Base-by-base conservation (phyloP, 805 yeast genomes). In the Metschnikowia lochheadii region DNA sequence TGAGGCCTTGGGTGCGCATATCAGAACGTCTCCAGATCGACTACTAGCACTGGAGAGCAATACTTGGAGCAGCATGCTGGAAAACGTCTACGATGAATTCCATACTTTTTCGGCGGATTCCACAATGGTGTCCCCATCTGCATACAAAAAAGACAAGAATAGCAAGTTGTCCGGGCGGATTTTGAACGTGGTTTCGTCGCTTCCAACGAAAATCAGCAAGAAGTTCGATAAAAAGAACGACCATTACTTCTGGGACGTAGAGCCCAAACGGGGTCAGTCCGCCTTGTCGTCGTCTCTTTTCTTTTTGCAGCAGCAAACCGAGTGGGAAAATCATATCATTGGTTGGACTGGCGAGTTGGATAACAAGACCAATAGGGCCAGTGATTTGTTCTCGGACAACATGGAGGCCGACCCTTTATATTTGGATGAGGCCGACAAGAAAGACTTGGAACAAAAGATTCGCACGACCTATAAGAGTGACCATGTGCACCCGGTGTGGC, bases 341-440 rank as follows among this genome's bases (percentile, higher is more conserved):
- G 97, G 89, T 1, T 94, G 99, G 99, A 87, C 97, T 0, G 99
- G 99, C 42, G 98, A 90, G 66, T 74, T 94, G 53, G 66, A 68
- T 38, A 68, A 69, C 57, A 63, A 64, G 49, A 54, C 64, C 26
- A 57, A 56, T 40, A 50, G 56, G 32, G 40, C 50, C 29, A 57
- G 54, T 29, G 60, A 57, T 42, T 38, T 47, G 34, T 48, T 55
- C 40, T 45, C 55, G 40, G 75, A 67, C n/a, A 64, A 69, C 50
- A 65, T 72, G 40, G 72, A 75, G 48, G 61, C 60, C 44, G 91
- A 86, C 56, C 86, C 89, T 0, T 71, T 82, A 56, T 84, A 81
- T 62, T 68, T 81, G 56, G 74, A 77, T 56, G 79, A 77, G 5
- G 70, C 68, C 1, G 89, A 85, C 55, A 85, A 85, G 63, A 55